Conservation (phyloP, 1,284 basidiomycete species). For the Dichomitus squalens region DNA sequence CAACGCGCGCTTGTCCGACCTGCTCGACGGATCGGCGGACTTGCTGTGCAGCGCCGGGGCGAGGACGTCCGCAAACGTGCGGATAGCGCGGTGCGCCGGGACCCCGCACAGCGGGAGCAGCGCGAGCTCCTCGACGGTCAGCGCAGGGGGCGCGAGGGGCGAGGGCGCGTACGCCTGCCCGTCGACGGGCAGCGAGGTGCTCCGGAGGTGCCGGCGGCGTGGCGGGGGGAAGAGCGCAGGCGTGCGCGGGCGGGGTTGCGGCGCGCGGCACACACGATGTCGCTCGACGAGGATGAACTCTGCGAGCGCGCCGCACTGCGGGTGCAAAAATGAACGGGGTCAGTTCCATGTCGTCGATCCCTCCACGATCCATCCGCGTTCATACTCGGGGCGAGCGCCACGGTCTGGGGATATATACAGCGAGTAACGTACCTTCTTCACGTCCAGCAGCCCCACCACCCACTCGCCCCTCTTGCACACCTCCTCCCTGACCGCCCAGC, state of each 20-base stretch:
- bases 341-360: conserved; percentile 3
- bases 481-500: conserved; percentile 75
- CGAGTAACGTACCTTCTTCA: conserved; percentile 64
- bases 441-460: conserved; percentile 77
- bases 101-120: conserved; percentile 78
- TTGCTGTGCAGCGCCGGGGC: conserved; percentile 17
- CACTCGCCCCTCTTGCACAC: conserved; percentile 75
- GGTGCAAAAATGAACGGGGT: background rate
- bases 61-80: conserved; percentile 47
- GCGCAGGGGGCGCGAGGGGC: conserved; percentile 22
- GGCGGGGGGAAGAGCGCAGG: conserved; percentile 29
- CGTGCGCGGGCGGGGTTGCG: conserved; percentile 48
- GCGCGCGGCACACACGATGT: conserved; percentile 72
- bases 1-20: conserved; percentile 46
- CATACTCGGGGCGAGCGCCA: too few species aligned
- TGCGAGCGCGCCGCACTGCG: conserved; percentile 76
- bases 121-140: conserved; percentile 78
- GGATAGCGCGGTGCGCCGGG: conserved; percentile 75
- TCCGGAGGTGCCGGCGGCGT: conserved; percentile 24
- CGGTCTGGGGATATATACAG: conserved; percentile 1
- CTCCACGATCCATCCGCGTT: background rate
- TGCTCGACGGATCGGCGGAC: conserved; percentile 2
- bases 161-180: conserved; percentile 15
- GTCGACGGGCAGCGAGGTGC: conserved; percentile 18
- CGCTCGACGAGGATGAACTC: conserved; percentile 85